Percentiles rank a stretch among this genome's conserved stretches.
Conservation (phyloP, 352 stramenopile genomes). For the Globisporangium carolinianum region DNA sequence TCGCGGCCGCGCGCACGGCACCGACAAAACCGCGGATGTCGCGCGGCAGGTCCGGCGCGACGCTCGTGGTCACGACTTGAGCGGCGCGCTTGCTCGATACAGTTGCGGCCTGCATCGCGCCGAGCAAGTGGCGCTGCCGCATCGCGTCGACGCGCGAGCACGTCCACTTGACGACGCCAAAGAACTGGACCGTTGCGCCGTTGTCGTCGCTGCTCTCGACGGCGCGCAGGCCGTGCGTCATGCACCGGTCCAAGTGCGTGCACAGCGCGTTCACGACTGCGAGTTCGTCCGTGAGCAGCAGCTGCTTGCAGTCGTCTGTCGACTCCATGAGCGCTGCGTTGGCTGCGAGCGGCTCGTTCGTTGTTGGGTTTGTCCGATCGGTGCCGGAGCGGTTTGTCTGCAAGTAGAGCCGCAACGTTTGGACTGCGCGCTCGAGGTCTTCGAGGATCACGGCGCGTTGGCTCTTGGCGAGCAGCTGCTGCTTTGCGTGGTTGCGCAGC, state of each 20-base stretch:
- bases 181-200: conserved; percentile 76
- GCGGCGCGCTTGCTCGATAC: conserved; percentile 26
- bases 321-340: conserved; percentile 56
- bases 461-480: conserved; percentile 63
- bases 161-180: conserved; percentile 81
- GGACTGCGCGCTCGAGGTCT: conserved; percentile 64
- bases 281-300: conserved; percentile 68
- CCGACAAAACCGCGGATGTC: conserved; percentile 62
- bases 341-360: conserved; percentile 6
- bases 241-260: conserved; percentile 62
- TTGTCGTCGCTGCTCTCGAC: conserved; percentile 39
- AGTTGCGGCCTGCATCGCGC: conserved; percentile 39
- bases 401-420: conserved; percentile 47
- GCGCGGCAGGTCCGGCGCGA: conserved; percentile 63
- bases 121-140: conserved; percentile 55
- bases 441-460: conserved; percentile 75
- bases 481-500: conserved; percentile 43
- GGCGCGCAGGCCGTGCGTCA: conserved; percentile 56
- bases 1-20: conserved; percentile 44
- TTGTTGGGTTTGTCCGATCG: conserved; percentile 4
- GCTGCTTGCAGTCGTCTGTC: conserved; percentile 55
- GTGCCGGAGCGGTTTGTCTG: conserved; percentile 20
- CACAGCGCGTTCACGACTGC: conserved; percentile 68
- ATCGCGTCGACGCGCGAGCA: conserved; percentile 74
- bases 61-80: conserved; percentile 63